phyloP scores from a whole-genome alignment of 805 yeast species.

The Sugiyamaella floridensis region DNA sequence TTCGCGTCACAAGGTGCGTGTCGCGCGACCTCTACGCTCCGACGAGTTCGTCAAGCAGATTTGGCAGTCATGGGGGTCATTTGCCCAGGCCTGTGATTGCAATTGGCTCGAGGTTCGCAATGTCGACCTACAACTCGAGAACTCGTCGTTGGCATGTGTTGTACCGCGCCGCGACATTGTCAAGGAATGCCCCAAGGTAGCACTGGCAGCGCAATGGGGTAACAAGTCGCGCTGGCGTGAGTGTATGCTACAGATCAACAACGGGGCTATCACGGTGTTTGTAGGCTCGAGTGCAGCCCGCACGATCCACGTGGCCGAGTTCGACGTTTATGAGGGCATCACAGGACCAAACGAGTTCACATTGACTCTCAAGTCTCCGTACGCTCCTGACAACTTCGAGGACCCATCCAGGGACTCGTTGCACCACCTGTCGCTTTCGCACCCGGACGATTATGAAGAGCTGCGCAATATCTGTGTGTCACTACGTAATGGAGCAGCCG shows the following conservation, averaged over 20 bases:
- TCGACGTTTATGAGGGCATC: slow-evolving; percentile 14
- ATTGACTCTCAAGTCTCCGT: not conserved
- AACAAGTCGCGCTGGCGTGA: slow-evolving; percentile 14
- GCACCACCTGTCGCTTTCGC: slow-evolving; percentile 20
- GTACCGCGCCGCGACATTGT: slow-evolving; percentile 29
- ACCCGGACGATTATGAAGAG: slow-evolving; percentile 21
- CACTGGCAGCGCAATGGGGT: slow-evolving; percentile 3
- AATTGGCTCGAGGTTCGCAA: slow-evolving; percentile 20
- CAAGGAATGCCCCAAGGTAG: slow-evolving; percentile 14
- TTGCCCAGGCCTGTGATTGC: slow-evolving; percentile 3
- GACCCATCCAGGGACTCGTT: slow-evolving; percentile 16
- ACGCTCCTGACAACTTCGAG: slow-evolving; percentile 6
- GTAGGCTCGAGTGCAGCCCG: slow-evolving; percentile 7
- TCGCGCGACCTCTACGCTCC: slow-evolving; percentile 24
- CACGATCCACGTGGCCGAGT: slow-evolving; percentile 10
- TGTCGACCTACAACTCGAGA: slow-evolving; percentile 20
- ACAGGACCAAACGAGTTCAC: slow-evolving; percentile 1
- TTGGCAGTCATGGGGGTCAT: slow-evolving; percentile 18
- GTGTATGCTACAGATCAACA: slow-evolving; percentile 7
- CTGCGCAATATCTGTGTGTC: slow-evolving; percentile 27
- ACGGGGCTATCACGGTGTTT: slow-evolving; percentile 8
- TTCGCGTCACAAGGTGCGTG: slow-evolving; percentile 13
- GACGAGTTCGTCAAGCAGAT: slow-evolving; percentile 21
- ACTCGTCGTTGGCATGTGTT: slow-evolving; percentile 26
- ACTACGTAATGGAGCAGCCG: slow-evolving; percentile 18